phyloP scores from a whole-genome alignment of 2,329 filamentous ascomycete genomes.

The Aureobasidium musti region DNA sequence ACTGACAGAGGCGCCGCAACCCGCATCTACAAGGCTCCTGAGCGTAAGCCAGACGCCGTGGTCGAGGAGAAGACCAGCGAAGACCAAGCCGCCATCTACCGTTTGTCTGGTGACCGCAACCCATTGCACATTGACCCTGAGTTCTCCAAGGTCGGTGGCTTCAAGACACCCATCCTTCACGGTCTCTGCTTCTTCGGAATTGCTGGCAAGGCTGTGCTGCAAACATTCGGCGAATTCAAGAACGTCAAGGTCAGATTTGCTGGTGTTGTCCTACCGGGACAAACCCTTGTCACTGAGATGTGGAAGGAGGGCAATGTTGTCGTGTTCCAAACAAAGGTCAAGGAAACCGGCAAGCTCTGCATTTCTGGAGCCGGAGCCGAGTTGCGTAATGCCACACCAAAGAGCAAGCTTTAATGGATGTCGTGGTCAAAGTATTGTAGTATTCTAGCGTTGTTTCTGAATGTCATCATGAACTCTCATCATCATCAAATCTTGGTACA shows the following conservation, averaged over 20 bases:
- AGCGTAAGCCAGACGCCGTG: slow-evolving; percentile 74
- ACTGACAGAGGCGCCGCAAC: slow-evolving; percentile 77
- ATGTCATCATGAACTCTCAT: slow-evolving; percentile 26
- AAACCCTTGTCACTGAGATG: slow-evolving; percentile 92
- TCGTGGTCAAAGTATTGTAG: slow-evolving; percentile 18
- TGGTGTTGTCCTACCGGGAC: slow-evolving; percentile 78
- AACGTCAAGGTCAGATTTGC: slow-evolving; percentile 94
- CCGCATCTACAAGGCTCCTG: slow-evolving; percentile 74
- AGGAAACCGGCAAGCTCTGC: slow-evolving; percentile 88
- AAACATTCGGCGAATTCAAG: slow-evolving; percentile 78
- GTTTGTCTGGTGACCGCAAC: slow-evolving; percentile 92
- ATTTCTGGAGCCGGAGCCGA: slow-evolving; percentile 81
- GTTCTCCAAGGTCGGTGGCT: slow-evolving; percentile 93
- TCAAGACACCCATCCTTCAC: slow-evolving; percentile 91
- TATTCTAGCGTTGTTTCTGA: slow-evolving; percentile 24
- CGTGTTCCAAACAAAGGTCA: slow-evolving; percentile 83
- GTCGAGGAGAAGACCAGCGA: slow-evolving; percentile 83
- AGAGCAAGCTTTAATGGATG: slow-evolving; percentile 52
- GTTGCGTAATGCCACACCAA: slow-evolving; percentile 57
- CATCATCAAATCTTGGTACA: neutral
- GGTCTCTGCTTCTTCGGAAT: slow-evolving; percentile 96
- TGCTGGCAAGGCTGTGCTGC: slow-evolving; percentile 84
- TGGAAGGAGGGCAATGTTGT: slow-evolving; percentile 83
- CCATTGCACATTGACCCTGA: slow-evolving; percentile 93
- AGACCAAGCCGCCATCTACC: slow-evolving; percentile 91